These are phyloP conservation scores for Powellomyces hirtus DNA, from an alignment of 192 early-diverging fungal genomes.

Conservation along the genomic window DNA sequence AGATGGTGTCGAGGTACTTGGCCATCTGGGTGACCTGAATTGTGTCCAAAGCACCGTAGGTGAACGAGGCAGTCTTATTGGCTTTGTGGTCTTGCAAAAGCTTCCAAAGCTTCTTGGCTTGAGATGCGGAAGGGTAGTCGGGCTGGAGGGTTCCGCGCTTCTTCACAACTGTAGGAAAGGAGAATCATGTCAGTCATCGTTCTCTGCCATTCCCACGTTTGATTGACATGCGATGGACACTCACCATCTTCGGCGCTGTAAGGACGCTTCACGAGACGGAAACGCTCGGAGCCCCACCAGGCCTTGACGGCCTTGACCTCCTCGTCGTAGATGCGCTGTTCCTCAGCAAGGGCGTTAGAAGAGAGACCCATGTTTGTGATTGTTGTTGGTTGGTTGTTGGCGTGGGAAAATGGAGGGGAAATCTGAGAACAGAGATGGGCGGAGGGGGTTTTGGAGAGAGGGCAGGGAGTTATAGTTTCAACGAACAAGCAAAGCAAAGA, in stretches of 20 bases:
- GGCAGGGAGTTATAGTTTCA: too few relatives aligned
- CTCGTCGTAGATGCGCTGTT: conserved; percentile 67
- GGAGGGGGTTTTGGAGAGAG: background rate
- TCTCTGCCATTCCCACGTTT: conserved; percentile 7
- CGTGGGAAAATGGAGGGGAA: background rate
- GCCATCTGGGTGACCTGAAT: conserved; percentile 96
- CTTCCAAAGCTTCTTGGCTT: conserved; percentile 93
- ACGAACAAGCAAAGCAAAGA: too few relatives aligned
- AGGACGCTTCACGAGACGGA: conserved; percentile 77
- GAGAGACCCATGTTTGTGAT: background rate
- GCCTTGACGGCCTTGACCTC: conserved; percentile 81
- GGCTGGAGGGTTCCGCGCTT: conserved; percentile 82
- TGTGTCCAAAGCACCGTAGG: conserved; percentile 93
- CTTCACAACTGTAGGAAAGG: conserved; percentile 58
- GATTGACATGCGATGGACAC: background rate
- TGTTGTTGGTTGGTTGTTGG: background rate
- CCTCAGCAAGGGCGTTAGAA: conserved; percentile 27
- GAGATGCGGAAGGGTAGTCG: conserved; percentile 75
- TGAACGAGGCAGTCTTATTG: conserved; percentile 79
- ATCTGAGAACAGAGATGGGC: background rate
- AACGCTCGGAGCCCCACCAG: conserved; percentile 86
- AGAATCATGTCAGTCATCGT: too few relatives aligned
- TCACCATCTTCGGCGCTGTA: conserved; percentile 65
- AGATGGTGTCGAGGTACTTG: conserved; percentile 94
- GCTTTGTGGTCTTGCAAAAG: conserved; percentile 75